phyloP scores from a whole-genome alignment of 306 rosid species.

The Begonia fuchsioides region DNA sequence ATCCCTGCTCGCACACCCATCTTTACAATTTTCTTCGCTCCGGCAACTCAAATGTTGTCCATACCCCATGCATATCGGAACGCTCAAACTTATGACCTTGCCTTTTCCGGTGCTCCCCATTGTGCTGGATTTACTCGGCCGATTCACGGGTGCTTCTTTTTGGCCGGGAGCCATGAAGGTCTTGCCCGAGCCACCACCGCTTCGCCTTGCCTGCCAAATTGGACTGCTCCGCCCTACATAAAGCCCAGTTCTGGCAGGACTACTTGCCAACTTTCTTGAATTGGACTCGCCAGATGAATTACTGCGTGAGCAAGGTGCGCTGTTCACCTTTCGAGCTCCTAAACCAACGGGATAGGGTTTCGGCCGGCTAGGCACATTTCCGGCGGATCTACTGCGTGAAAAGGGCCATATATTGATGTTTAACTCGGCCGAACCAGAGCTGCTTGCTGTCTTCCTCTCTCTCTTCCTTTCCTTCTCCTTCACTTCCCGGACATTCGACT shows the following conservation, averaged over 20 bases:
- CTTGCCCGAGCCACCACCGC: slow-evolving; percentile 17
- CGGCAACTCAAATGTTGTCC: slow-evolving; percentile 52
- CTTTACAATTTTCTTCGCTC: slow-evolving; percentile 34
- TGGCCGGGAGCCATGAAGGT: slow-evolving; percentile 17
- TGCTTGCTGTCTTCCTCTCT: slow-evolving; percentile 28
- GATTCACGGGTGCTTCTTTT: slow-evolving; percentile 22
- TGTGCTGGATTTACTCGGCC: slow-evolving; percentile 24
- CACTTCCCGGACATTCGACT: slow-evolving; percentile 11
- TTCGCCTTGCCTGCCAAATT: slow-evolving; percentile 78
- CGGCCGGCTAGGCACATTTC: slow-evolving; percentile 53
- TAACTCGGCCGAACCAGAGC: slow-evolving; percentile 54
- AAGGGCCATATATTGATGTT: slow-evolving; percentile 95
- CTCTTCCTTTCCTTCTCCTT: slow-evolving; percentile 19
- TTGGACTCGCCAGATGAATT: slow-evolving; percentile 89
- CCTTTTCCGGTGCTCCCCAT: slow-evolving; percentile 11
- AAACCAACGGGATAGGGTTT: slow-evolving; percentile 38
- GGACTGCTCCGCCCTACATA: slow-evolving; percentile 86
- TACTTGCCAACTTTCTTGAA: slow-evolving; percentile 72
- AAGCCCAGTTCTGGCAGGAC: slow-evolving; percentile 75
- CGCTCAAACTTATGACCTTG: slow-evolving; percentile 61
- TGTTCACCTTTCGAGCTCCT: slow-evolving; percentile 50
- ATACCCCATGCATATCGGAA: slow-evolving; percentile 73
- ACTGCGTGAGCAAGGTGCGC: slow-evolving; percentile 96
- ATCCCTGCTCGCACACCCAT: slow-evolving; percentile 6
- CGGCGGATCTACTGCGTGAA: slow-evolving; percentile 87